Conservation (phyloP, 148 eudicot species). For the Chenopodium berlandieri region DNA sequence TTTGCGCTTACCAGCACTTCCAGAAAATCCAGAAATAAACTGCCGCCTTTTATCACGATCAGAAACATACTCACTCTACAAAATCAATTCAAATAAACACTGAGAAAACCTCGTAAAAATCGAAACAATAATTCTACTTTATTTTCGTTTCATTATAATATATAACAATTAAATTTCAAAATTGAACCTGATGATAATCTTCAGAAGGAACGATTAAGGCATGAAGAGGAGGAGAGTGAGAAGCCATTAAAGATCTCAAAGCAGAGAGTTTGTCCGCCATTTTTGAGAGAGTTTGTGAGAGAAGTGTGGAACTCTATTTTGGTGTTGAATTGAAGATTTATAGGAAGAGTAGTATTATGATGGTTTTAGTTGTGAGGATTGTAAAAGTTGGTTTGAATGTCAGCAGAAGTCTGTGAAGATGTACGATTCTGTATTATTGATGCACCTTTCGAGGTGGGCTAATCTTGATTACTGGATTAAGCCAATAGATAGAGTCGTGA, state of each 20-base stretch:
- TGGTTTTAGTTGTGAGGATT: too few species aligned
- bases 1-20: slow-evolving; percentile 68
- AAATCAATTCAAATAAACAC: slow-evolving; percentile 5
- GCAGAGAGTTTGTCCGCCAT: slow-evolving; percentile 67
- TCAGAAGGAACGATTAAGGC: slow-evolving; percentile 86
- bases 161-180: not conserved
- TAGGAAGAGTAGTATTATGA: not conserved
- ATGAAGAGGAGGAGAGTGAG: slow-evolving; percentile 87
- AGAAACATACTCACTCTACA: slow-evolving; percentile 88
- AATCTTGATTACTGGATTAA: too few species aligned
- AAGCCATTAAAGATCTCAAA: slow-evolving; percentile 77
- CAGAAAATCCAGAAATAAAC: slow-evolving; percentile 85
- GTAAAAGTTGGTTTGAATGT: too few species aligned
- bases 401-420: too few species aligned
- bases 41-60: slow-evolving; percentile 80
- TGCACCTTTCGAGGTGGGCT: too few species aligned
- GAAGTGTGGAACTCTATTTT: too few species aligned
- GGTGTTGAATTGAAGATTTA: too few species aligned
- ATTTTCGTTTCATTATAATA: too few species aligned
- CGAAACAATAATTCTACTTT: not conserved
- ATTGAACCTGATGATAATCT: slow-evolving; percentile 82
- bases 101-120: not conserved
- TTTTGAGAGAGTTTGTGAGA: not conserved
- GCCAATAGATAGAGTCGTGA: too few species aligned
- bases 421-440: too few species aligned